Conservation (phyloP, 2,329 filamentous ascomycete genomes). For the Penicillium sp. region DNA sequence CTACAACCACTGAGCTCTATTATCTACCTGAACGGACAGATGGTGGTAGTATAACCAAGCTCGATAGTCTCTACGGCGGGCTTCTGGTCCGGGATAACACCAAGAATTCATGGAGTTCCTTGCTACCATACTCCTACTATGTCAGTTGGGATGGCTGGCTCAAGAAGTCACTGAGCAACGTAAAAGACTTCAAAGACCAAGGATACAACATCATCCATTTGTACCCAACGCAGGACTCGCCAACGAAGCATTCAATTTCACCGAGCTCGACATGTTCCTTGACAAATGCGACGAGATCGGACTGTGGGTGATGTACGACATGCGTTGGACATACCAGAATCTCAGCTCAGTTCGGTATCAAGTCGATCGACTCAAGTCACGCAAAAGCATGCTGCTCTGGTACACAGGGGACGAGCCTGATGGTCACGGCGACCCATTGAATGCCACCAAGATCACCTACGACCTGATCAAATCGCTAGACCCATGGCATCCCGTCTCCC, state of each 20-base stretch:
- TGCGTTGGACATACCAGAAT: constrained; percentile 42
- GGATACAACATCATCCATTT: constrained; percentile 49
- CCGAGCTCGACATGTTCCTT: constrained; percentile 39
- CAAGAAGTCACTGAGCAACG: constrained; percentile 32
- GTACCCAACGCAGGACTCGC: constrained; percentile 39
- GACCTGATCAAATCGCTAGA: constrained; percentile 49
- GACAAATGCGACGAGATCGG: constrained; percentile 42
- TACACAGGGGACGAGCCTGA: constrained; percentile 54
- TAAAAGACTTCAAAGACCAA: constrained; percentile 37
- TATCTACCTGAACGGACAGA: constrained; percentile 41
- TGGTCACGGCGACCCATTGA: constrained; percentile 52
- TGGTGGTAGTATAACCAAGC: constrained; percentile 44
- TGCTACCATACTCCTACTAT: constrained; percentile 48
- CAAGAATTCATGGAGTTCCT: constrained; percentile 28
- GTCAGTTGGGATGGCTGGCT: constrained; percentile 39
- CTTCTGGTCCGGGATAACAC: constrained; percentile 41
- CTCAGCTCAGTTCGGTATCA: constrained; percentile 32
- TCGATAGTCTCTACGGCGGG: constrained; percentile 47
- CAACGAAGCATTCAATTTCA: constrained; percentile 37
- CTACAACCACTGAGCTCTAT: constrained; percentile 35
- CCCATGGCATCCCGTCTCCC: constrained; percentile 57
- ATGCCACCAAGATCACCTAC: constrained; percentile 43
- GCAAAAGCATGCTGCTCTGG: constrained; percentile 41
- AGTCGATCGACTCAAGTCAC: constrained; percentile 20
- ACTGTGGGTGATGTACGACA: constrained; percentile 48